phyloP scores from a whole-genome alignment of 179 eudicot species.

The Silene noctiflora region DNA sequence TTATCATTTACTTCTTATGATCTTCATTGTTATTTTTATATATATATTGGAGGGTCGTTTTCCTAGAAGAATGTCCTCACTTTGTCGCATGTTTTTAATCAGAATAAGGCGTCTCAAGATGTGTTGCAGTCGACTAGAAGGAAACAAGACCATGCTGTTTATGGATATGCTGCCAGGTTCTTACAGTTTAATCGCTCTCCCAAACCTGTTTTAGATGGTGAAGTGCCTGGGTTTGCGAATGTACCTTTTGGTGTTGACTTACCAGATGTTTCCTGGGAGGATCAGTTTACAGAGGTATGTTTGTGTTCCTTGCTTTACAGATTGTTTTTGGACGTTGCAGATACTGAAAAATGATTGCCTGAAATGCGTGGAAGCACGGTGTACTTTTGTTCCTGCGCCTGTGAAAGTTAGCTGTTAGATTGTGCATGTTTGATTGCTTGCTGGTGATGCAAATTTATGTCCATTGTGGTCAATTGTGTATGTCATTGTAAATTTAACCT shows the following conservation, averaged over 20 bases:
- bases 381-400: not conserved
- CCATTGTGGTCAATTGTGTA: not conserved
- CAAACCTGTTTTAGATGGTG: conserved; percentile 30
- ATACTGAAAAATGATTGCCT: conserved; percentile 12
- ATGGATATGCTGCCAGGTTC: conserved; percentile 70
- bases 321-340: conserved; percentile 11
- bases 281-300: conserved; percentile 67
- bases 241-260: conserved; percentile 34
- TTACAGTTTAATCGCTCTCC: conserved; percentile 46
- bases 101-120: conserved; percentile 41
- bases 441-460: not conserved
- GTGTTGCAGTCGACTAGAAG: conserved; percentile 34
- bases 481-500: not conserved
- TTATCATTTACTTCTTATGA: conserved; percentile 15
- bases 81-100: conserved; percentile 18
- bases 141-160: conserved; percentile 39
- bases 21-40: not conserved
- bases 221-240: conserved; percentile 47
- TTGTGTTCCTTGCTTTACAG: conserved; percentile 8
- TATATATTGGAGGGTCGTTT: not conserved
- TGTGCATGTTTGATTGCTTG: not conserved
- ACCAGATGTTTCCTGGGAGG: conserved; percentile 52
- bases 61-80: not conserved
- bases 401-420: not conserved
- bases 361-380: not conserved